Evolutionary conservation across 176 grass and related monocot species (phyloP), one percentile per base, ranked within the genome.

Genomic region (Neostapfia colusana): DNA sequence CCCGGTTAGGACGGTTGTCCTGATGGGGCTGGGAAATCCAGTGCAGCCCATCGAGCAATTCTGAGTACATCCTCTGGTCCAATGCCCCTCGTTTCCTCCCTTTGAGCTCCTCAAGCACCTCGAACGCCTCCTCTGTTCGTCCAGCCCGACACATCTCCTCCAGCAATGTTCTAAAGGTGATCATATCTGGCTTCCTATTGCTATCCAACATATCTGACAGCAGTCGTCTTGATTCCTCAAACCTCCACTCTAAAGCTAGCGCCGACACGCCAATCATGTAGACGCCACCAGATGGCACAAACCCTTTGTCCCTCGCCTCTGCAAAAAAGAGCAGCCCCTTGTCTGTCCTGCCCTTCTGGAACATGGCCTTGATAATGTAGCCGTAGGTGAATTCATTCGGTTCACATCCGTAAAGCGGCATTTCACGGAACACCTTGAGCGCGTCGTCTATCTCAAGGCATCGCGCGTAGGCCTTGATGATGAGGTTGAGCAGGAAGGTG

Each of bases 121-220:
- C 41, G 62, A 94, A 92, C 0, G 95, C 91, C 17, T 82, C 89
- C 58, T 94, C 91, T 4, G 87, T 36, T 10, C 80, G 74, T 3
- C 87, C 81, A 34, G 82, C 91, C 48, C 95, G 82, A 34, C 95
- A 98, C 82, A 98, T 71, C 71, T 84, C 95, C 83, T 98, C 95
- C n/a, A 98, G 57, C 63, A 98, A 59, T 10, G 95, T 98, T 82
- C 91, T 85, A 71, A 92, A 98, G 1, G 95, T 98, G 72, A 98
- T 84, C 67, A 98, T 67, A 81, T 98, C 95, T 0, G 91, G 89
- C 59, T 62, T 82, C 82, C 74, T 93, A 67, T 70, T 70, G 31
- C 90, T 78, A 49, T 85, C 82, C 38, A 98, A 18, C 95, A 98
- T 95, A 71, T 98, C 91, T 28, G 90, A 46, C 18, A 94, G 68